Conservation (phyloP, 257 asterid genomes). For the Solanum bukasovii region DNA sequence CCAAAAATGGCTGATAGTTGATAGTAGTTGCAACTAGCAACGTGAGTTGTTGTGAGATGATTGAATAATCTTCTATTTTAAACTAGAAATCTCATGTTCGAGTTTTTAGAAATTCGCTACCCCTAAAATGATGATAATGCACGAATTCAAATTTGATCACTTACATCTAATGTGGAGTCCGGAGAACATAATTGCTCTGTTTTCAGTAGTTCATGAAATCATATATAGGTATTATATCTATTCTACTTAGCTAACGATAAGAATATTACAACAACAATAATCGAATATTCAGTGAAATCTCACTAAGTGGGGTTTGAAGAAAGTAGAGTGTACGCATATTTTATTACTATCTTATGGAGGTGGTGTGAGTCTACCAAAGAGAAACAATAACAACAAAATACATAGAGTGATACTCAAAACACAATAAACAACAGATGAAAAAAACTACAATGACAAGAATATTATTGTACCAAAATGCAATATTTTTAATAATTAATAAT, state of each 20-base stretch:
- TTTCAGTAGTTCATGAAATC: neutral
- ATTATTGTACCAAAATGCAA: neutral
- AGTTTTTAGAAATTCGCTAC: too few species aligned
- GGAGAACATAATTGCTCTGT: neutral
- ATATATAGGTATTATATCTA: neutral
- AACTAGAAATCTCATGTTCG: rapidly evolving
- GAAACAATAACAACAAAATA: too few species aligned
- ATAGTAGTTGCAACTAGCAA: neutral
- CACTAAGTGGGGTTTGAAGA: too few species aligned
- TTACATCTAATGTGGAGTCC: too few species aligned
- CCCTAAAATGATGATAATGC: too few species aligned
- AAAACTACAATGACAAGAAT: neutral
- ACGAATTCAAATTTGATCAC: neutral
- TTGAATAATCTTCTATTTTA: rapidly evolving
- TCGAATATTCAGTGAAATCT: too few species aligned
- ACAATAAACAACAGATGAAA: too few species aligned
- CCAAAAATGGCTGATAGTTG: neutral
- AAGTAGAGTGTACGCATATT: too few species aligned
- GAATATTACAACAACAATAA: too few species aligned
- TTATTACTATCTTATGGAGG: too few species aligned
- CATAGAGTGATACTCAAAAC: too few species aligned
- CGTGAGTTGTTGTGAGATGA: neutral
- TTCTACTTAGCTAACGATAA: neutral
- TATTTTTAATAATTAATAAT: neutral
- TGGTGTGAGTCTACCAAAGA: neutral